Evolutionary conservation across 2,329 filamentous ascomycete genomes (phyloP), one percentile per base, ranked within the genome.

Genomic region (Gnomoniopsis smithogilvyi): DNA sequence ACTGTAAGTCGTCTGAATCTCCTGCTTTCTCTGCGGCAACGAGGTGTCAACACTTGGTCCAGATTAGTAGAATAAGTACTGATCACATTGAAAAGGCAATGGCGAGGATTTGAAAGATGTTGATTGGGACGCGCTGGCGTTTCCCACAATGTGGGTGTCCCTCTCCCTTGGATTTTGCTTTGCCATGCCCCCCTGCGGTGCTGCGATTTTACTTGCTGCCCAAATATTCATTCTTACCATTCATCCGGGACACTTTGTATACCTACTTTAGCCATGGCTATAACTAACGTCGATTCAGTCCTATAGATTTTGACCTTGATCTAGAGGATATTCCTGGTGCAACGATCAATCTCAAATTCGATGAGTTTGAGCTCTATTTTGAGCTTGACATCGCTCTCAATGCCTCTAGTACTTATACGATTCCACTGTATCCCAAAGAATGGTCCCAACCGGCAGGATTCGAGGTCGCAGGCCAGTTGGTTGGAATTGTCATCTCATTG

Each of bases 341-440:
- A 22, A 64, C 67, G 2, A 66, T 85, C 1, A 65, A 68, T 6
- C 77, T 85, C 49, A 68, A 75, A 26, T 80, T 86, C 60, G 78
- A 82, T 55, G 72, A 70, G 0, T 51, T 83, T 34, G 82, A 85
- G 64, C 61, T 85, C 1, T 85, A 82, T 64, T 70, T 83, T 61
- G 65, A 76, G 48, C 63, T 83, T 4, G 73, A 79, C 52, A 78
- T 77, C 0, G 69, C 70, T 0, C 62, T 85, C 0, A 69, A 73
- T 0, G 72, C 70, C 43, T 46, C 0, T 74, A 73, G 0, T 68
- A 77, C 75, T 0, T 82, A 84, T 62, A 78, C 72, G 0, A 63
- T 85, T 17, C 79, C 76, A 17, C 61, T 85, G 0, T 85, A 73
- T 64, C 73, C 73, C 0, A 80, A 79, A 1, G 68, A 78, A 10